Evolutionary conservation across 371 early-diverging fungal species (phyloP).

Genomic region (Apophysomyces ossiformis): DNA sequence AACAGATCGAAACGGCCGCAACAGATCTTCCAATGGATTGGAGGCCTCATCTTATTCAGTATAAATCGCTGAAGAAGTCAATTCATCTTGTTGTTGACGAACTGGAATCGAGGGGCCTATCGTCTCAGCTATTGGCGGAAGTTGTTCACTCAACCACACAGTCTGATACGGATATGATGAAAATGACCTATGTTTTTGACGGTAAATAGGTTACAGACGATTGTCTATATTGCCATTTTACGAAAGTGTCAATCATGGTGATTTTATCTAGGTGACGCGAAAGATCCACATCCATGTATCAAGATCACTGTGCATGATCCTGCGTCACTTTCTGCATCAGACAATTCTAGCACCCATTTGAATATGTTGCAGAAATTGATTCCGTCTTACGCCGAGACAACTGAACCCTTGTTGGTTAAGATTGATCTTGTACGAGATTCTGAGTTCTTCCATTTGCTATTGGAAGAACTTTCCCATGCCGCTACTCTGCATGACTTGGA

Average conservation of each 20-base stretch:
- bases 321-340: background rate
- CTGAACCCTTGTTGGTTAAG: constrained; percentile 34
- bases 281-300: constrained; percentile 43
- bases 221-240: no score
- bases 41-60: constrained; percentile 73
- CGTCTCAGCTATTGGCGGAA: constrained; percentile 37
- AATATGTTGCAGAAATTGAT: constrained; percentile 18
- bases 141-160: constrained; percentile 13
- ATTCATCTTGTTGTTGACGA: constrained; percentile 71
- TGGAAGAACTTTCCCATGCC: constrained; percentile 53
- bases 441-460: constrained; percentile 60
- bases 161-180: constrained; percentile 27
- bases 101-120: constrained; percentile 55
- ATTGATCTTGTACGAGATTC: constrained; percentile 60
- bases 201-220: constrained; percentile 27
- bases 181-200: constrained; percentile 49
- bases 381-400: constrained; percentile 20
- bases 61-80: constrained; percentile 71
- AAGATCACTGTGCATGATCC: constrained; percentile 40
- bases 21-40: constrained; percentile 68
- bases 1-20: constrained; percentile 64
- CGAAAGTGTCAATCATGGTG: no score
- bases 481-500: constrained; percentile 46
- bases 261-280: constrained; percentile 22
- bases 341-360: background rate